These are phyloP conservation scores for Nissolia schottii DNA, from an alignment of 306 rosid species.

Conservation along the genomic window DNA sequence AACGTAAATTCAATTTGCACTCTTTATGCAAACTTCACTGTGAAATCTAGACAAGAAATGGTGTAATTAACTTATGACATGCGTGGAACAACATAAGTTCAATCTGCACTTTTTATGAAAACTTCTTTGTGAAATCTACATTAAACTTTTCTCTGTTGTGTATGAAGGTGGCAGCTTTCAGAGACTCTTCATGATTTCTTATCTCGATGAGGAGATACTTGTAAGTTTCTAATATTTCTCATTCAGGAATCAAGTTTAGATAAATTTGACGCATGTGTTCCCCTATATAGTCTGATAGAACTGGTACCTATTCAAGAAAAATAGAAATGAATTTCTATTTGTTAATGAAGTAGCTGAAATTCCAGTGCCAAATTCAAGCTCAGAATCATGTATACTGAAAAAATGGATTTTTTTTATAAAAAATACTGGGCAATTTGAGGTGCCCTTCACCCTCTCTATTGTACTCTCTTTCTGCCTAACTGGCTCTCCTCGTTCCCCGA, in stretches of 20 bases:
- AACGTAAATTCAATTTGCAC: neutral
- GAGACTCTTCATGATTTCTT: constrained; percentile 93
- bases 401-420: no score
- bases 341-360: no score
- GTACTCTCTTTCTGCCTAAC: neutral
- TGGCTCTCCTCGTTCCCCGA: no score
- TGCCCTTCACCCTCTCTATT: no score
- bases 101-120: neutral
- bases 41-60: neutral
- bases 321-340: neutral
- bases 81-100: neutral
- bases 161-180: constrained; percentile 72
- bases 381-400: no score
- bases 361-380: neutral
- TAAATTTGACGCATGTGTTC: neutral
- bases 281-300: neutral
- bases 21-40: neutral
- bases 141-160: constrained; percentile 17
- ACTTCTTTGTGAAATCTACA: neutral
- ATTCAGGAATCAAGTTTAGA: constrained; percentile 3
- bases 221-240: constrained; percentile 46
- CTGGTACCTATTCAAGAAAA: no score
- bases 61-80: neutral
- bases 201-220: constrained; percentile 90
- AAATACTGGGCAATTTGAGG: no score